Base-by-base conservation (phyloP, 208 protist genomes). In the Tritrichomonas musculus region DNA sequence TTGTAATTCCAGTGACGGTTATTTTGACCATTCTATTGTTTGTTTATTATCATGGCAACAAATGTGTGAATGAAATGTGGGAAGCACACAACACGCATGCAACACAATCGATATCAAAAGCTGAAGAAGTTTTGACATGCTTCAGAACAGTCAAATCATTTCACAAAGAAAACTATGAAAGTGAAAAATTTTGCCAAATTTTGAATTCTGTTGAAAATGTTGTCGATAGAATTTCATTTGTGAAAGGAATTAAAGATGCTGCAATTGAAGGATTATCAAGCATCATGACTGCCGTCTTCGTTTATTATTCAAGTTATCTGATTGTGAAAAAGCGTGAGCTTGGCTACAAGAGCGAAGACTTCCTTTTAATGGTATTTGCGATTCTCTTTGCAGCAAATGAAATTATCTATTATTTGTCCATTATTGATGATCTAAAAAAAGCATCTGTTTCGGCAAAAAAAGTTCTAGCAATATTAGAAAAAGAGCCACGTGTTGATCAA, bases 71-170 rank as follows among this genome's bases (percentile, higher is more conserved):
- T 47, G 69, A 77, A 47, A 1, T 77, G 1, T 20, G 1, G 1
- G 69, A 77, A 77, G n/a, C n/a, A n/a, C n/a, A n/a, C n/a, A 88
- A 88, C 47, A 47, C 53, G 57, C 5, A 36, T 33, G 53, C 47
- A 25, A 39, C 77, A 60, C 5, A 22, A 39, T 41, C 77, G 11
- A 49, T 20, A 57, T 60, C 41, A 11, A 88, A 88, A 88, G 77
- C 77, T 20, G 77, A 88, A 88, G 77, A 88, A 88, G 77, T 57
- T 41, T 57, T 88, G 22, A 88, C 77, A 39, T 47, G 14, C 33
- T 88, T 88, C 30, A 57, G 77, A 88, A 88, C 77, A 30, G 47
- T 88, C 14, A 88, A 88, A 88, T 44, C 77, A 57, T 88, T 88
- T 30, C 47, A 88, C 30, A 49, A 49, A 1, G 77, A 88, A 57